phyloP scores from a whole-genome alignment of 2,329 filamentous ascomycete genomes.

The Fusarium irregulare region DNA sequence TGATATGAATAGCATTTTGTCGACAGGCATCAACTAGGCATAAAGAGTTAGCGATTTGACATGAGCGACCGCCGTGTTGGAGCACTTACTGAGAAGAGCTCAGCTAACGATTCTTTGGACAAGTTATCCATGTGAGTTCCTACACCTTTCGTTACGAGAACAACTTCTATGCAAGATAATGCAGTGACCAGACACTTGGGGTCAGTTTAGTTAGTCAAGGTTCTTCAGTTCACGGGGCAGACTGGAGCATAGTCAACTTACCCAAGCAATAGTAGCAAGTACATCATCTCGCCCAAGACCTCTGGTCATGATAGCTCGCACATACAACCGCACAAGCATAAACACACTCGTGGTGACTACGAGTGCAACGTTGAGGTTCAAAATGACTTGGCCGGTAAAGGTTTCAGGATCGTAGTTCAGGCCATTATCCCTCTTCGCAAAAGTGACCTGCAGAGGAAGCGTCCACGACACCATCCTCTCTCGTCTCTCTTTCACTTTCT shows the following conservation, averaged over 20 bases:
- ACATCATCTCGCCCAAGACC: conserved; percentile 39
- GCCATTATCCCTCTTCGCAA: not conserved
- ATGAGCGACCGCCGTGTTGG: not conserved
- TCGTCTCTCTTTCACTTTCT: not conserved
- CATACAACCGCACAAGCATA: conserved; percentile 34
- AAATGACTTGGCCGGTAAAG: conserved; percentile 23
- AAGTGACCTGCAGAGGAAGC: not conserved
- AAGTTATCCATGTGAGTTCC: conserved; percentile 33
- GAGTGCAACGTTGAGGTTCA: conserved; percentile 36
- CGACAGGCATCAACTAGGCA: conserved; percentile 30
- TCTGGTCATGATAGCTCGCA: conserved; percentile 35
- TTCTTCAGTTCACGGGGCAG: not conserved
- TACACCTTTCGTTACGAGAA: conserved; percentile 29
- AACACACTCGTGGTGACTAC: conserved; percentile 37
- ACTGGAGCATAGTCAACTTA: conserved; percentile 9
- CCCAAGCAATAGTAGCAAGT: conserved; percentile 37
- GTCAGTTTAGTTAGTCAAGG: conserved; percentile 1
- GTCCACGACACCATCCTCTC: conserved; percentile 15
- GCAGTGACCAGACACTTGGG: conserved; percentile 27
- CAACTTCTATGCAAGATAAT: conserved; percentile 33
- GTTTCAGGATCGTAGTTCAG: not conserved
- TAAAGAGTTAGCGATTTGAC: not conserved
- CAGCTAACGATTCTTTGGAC: conserved; percentile 14
- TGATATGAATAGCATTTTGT: conserved; percentile 37
- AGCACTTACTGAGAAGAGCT: conserved; percentile 36